These are phyloP conservation scores for Penicillium subrubescens DNA, from an alignment of 495 filamentous ascomycete species.

Conservation along the genomic window DNA sequence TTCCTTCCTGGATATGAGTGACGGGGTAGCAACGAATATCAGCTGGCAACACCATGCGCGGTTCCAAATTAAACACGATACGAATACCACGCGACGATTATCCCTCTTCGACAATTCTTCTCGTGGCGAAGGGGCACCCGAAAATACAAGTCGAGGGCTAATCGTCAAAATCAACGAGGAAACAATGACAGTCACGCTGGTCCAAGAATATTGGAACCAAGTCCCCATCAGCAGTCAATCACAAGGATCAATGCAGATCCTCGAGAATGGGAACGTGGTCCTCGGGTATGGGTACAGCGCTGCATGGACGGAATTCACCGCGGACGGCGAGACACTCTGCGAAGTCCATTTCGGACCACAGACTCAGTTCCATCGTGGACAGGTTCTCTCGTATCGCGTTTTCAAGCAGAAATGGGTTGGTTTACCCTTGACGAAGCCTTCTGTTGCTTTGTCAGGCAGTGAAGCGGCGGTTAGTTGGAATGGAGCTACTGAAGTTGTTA, in stretches of 20 bases:
- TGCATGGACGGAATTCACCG: slow-evolving; percentile 49
- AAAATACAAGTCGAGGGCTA: slow-evolving; percentile 40
- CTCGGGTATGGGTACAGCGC: slow-evolving; percentile 52
- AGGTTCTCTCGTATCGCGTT: slow-evolving; percentile 40
- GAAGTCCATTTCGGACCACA: slow-evolving; percentile 37
- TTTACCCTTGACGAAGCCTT: slow-evolving; percentile 28
- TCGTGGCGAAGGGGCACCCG: slow-evolving; percentile 25
- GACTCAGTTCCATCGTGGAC: slow-evolving; percentile 26
- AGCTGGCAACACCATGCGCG: slow-evolving; percentile 45
- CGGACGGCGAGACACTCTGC: slow-evolving; percentile 33
- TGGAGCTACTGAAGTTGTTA: slow-evolving; percentile 43
- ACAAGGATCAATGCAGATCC: slow-evolving; percentile 50
- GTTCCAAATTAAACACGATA: slow-evolving; percentile 24
- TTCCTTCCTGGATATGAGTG: slow-evolving; percentile 44
- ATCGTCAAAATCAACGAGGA: slow-evolving; percentile 45
- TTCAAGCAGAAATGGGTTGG: slow-evolving; percentile 43
- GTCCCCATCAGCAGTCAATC: slow-evolving; percentile 38
- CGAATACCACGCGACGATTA: slow-evolving; percentile 28
- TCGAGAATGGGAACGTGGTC: slow-evolving; percentile 49
- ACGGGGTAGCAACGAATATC: slow-evolving; percentile 45
- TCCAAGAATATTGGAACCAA: slow-evolving; percentile 40
- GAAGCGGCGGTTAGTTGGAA: slow-evolving; percentile 43
- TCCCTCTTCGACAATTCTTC: slow-evolving; percentile 41
- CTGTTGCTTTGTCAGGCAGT: slow-evolving; percentile 30
- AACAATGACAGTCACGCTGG: slow-evolving; percentile 38